Percentiles rank a stretch among this genome's conserved stretches.
Evolutionary conservation across 306 rosid species (phyloP).

Genomic region (Corylus heterophylla): DNA sequence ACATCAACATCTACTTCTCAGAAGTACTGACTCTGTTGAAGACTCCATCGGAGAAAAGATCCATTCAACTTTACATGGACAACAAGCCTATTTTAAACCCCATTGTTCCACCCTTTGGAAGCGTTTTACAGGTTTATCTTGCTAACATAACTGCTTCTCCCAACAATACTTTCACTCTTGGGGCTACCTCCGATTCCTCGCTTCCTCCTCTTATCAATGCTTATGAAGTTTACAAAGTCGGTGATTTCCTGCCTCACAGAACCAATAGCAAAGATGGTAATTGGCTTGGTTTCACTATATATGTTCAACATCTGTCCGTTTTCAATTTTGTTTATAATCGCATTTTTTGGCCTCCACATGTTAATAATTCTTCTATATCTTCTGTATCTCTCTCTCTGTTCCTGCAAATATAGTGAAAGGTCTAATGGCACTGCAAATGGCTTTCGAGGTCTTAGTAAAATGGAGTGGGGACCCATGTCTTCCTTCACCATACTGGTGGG

Average conservation of each 20-base stretch:
- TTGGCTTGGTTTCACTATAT: neutral
- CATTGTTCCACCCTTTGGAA: conserved; percentile 38
- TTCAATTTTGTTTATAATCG: too few species aligned
- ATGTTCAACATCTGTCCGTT: too few species aligned
- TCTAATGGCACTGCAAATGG: conserved; percentile 27
- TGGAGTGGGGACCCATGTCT: conserved; percentile 58
- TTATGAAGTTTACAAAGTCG: conserved; percentile 37
- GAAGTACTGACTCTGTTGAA: conserved; percentile 26
- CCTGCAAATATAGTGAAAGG: conserved; percentile 37
- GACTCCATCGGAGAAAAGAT: conserved; percentile 19
- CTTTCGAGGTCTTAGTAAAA: conserved; percentile 36
- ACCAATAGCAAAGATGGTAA: conserved; percentile 38
- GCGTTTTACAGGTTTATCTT: conserved; percentile 32
- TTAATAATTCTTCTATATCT: neutral
- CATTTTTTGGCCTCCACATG: too few species aligned
- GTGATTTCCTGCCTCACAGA: conserved; percentile 26
- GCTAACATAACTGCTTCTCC: conserved; percentile 38
- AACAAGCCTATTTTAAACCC: conserved; percentile 15
- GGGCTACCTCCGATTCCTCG: conserved; percentile 34
- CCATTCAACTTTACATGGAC: conserved; percentile 34
- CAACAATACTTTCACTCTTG: conserved; percentile 22
- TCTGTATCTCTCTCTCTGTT: neutral
- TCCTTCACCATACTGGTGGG: conserved; percentile 38
- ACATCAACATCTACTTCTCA: conserved; percentile 47
- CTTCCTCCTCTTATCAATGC: conserved; percentile 56